Base-by-base conservation (phyloP, 805 yeast genomes). In the Hanseniaspora vineae region DNA sequence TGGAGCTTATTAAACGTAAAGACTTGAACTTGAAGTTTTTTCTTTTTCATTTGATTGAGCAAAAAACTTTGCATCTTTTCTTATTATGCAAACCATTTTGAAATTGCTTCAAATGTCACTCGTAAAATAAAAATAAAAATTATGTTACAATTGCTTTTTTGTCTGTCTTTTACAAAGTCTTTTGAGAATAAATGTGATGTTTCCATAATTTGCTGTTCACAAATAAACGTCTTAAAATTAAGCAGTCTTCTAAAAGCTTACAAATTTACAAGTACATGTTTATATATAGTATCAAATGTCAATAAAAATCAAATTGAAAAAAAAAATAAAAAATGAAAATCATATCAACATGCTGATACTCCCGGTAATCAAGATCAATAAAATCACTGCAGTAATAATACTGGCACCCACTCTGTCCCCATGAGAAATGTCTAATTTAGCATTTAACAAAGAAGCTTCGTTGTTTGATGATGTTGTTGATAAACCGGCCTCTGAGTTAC, bases 401-500 rank as follows among this genome's bases (percentile, higher is more conserved):
- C 94, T 95, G 1, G 97, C 96, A 45, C 97, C 97, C 1, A 87
- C 96, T 56, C 73, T 76, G 59, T 86, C 96, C 50, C 76, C 78
- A 0, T 68, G 62, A 0, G 77, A 68, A 42, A 88, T 77, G 0
- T 61, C 66, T 44, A 81, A 61, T 39, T 56, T 50, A 46, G 56
- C 56, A 54, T 54, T 55, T 50, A 56, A 39, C 17, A 48, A 19
- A 10, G 50, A 46, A 13, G 42, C 50, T 72, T 48, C 60, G 52
- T 63, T 55, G 9, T 56, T 44, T 29, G 42, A 18, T 32, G 66
- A 66, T n/a, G 52, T 61, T 6, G 71, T 51, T 49, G 57, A 52
- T 9, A 73, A 60, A 46, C 80, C 82, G 9, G 75, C 77, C 40
- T 71, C 63, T 2, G 75, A 71, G 52, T 78, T 70, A 51, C 85